Base-by-base conservation (phyloP, 257 asterid species). In the Ballota nigra region DNA sequence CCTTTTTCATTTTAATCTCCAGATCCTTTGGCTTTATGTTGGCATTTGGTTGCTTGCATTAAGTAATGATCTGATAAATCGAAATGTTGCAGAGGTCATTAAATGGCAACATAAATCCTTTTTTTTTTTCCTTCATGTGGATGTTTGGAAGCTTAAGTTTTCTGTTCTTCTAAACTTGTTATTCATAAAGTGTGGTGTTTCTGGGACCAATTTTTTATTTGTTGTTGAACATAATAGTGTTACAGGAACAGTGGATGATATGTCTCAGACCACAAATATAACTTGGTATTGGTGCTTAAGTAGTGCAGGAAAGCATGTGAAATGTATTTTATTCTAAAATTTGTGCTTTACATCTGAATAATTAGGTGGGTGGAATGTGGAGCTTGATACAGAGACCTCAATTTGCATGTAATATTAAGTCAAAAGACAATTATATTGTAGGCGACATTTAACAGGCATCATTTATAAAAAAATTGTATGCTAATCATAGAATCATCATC, bases 271-370 rank as follows among this genome's bases (percentile, higher is more conserved):
- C 57, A 49, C 33, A 33, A 63, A 49, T 51, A 62, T 26, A n/a
- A 63, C 45, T 64, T 64, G 52, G 45, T 26, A 53, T 16, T 19
- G 53, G 23, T 73, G 11, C 36, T 66, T 16, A 16, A 22, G 72
- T 28, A 31, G 36, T 43, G 20, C 26, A 64, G 52, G 40, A 16
- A 43, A 10, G 34, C 41, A 13, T 9, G 15, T 36, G 60, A 36
- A 13, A 28, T 51, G 15, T 16, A n/a, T 29, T 11, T 20, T 16
- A 33, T 68, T 69, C 12, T 10, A 16, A 24, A 41, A 38, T 5
- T 13, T 58, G 65, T 53, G 64, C 72, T 31, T 7, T 66, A 55
- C 41, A 63, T 34, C 47, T 31, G 68, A 51, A 47, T 18, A 71
- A 20, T 12, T 26, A 31, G 9, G 31, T n/a, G 1, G 10, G 31